phyloP scores from a whole-genome alignment of 2,329 filamentous ascomycete species.

The Microdochium trichocladiopsis region DNA sequence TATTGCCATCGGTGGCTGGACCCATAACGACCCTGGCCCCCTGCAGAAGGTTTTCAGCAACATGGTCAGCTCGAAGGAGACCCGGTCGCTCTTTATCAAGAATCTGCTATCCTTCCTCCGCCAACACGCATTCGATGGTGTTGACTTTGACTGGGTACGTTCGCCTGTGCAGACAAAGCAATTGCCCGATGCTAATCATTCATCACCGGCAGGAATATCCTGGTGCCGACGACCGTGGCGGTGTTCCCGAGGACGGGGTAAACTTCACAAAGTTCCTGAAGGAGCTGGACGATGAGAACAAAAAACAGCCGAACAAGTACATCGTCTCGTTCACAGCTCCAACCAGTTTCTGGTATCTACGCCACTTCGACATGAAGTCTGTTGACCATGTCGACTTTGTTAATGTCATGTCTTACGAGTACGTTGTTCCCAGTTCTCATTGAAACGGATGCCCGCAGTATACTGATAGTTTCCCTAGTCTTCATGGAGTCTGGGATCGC shows the following conservation, averaged over 20 bases:
- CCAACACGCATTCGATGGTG: conserved; percentile 14
- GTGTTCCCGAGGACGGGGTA: conserved; percentile 7
- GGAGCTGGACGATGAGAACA: conserved; percentile 28
- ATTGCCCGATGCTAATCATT: not conserved
- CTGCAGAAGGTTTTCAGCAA: conserved; percentile 16
- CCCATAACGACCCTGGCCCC: conserved; percentile 23
- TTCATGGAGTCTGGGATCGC: conserved; percentile 31
- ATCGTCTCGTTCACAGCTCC: conserved; percentile 11
- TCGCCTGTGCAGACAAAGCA: not conserved
- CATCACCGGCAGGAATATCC: conserved; percentile 11
- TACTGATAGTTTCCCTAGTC: conserved; percentile 1
- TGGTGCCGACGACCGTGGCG: conserved; percentile 14
- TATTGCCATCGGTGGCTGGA: conserved; percentile 33
- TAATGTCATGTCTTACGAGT: conserved; percentile 36
- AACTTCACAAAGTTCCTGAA: conserved; percentile 21
- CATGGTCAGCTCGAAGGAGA: conserved; percentile 8
- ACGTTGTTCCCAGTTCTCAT: conserved; percentile 5
- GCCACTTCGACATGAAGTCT: conserved; percentile 17
- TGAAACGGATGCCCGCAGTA: not conserved
- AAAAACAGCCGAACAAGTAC: conserved; percentile 3
- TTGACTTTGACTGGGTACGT: conserved; percentile 14
- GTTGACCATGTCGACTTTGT: conserved; percentile 23
- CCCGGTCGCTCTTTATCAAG: conserved; percentile 10
- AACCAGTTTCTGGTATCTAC: conserved; percentile 15
- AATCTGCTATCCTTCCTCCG: conserved; percentile 13